Evolutionary conservation across 208 protist species (phyloP).

Genomic region (Acanthamoeba culbertsoni): DNA sequence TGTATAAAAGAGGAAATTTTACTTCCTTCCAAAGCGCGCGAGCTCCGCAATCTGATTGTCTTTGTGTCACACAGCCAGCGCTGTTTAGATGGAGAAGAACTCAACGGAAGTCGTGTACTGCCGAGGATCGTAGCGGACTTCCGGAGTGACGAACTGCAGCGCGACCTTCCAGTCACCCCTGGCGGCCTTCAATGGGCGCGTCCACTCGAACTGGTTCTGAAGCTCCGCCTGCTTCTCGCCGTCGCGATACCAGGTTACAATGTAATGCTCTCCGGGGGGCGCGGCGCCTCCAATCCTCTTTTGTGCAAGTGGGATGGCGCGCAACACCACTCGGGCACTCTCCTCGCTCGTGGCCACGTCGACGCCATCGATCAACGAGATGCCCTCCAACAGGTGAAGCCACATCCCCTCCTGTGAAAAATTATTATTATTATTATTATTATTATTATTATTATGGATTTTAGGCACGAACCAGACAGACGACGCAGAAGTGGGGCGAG

Average conservation of each 20-base stretch:
- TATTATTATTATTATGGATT: neutral
- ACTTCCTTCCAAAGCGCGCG: too few relatives aligned
- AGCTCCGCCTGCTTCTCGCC: neutral
- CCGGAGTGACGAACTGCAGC: conserved; percentile 4
- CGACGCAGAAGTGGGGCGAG: conserved; percentile 30
- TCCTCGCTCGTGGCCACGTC: neutral
- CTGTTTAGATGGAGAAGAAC: neutral
- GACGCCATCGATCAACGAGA: conserved; percentile 26
- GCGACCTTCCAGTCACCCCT: neutral
- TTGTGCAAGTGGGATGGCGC: neutral
- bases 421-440: neutral
- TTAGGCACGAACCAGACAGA: neutral
- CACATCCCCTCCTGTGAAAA: conserved; percentile 24
- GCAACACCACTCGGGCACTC: neutral
- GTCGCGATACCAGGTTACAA: neutral
- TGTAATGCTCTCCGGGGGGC: neutral
- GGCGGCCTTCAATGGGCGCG: neutral
- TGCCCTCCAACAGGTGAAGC: neutral
- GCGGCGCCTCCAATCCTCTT: neutral
- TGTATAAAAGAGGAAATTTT: too few relatives aligned
- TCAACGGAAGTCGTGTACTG: neutral
- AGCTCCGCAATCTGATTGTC: too few relatives aligned
- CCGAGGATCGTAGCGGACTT: neutral
- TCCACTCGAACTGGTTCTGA: neutral
- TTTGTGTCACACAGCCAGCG: too few relatives aligned